These are phyloP conservation scores for Diutina mesorugosa DNA, from an alignment of 1,139 yeast genomes.

Conservation along the genomic window DNA sequence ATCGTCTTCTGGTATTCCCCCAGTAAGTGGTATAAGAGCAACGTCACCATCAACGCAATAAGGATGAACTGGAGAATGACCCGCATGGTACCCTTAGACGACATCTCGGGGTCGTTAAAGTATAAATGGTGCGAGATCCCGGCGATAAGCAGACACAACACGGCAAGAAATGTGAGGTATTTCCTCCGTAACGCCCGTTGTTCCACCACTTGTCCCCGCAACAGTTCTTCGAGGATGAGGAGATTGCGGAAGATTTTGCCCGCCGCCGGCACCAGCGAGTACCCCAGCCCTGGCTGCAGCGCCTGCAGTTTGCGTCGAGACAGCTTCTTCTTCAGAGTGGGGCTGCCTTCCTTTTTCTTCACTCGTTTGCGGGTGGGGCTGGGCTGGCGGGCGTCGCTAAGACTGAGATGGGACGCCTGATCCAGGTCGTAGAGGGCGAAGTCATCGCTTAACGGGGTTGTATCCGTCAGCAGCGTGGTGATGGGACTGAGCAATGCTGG, in stretches of 20 bases:
- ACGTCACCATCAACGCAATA: conserved; percentile 55
- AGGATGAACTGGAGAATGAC: conserved; percentile 48
- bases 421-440: not conserved
- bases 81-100: conserved; percentile 20
- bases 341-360: not conserved
- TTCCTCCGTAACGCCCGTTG: conserved; percentile 61
- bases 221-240: conserved; percentile 71
- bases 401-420: not conserved
- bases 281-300: not conserved
- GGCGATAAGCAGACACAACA: conserved; percentile 30
- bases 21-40: conserved; percentile 67
- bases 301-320: not conserved
- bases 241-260: conserved; percentile 71
- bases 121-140: conserved; percentile 29
- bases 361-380: not conserved
- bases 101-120: conserved; percentile 11
- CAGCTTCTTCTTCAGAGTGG: not conserved
- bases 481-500: not conserved
- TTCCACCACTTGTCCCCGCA: conserved; percentile 67
- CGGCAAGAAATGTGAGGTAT: conserved; percentile 57
- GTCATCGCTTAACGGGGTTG: not conserved
- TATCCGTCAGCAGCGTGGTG: not conserved
- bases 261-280: conserved; percentile 29
- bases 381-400: not conserved
- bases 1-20: conserved; percentile 86